These are phyloP conservation scores for Sabuloglossum arenarium DNA, from an alignment of 495 filamentous ascomycete species.

Conservation along the genomic window DNA sequence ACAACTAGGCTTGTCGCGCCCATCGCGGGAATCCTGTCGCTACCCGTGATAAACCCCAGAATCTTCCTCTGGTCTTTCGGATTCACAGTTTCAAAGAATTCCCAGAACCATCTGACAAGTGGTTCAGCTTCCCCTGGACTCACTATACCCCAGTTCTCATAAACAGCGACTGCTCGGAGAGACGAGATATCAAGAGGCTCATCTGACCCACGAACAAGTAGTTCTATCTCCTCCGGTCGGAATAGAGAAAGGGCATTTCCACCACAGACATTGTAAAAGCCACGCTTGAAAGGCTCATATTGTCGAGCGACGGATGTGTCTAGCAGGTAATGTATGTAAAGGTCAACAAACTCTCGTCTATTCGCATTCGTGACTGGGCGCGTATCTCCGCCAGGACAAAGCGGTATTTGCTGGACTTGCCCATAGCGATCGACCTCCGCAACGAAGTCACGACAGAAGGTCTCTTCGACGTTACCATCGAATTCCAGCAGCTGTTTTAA, in stretches of 20 bases:
- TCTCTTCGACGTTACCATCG: conserved; percentile 65
- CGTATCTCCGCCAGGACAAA: conserved; percentile 55
- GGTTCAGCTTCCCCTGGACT: conserved; percentile 33
- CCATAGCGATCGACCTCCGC: conserved; percentile 64
- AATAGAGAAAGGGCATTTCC: conserved; percentile 81
- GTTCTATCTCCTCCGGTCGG: conserved; percentile 85
- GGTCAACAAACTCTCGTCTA: conserved; percentile 69
- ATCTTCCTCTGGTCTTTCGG: conserved; percentile 55
- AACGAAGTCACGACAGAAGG: conserved; percentile 71
- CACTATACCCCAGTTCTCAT: conserved; percentile 51
- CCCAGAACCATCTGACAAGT: conserved; percentile 77
- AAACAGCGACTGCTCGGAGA: conserved; percentile 56
- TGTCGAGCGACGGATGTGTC: conserved; percentile 63
- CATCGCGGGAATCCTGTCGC: conserved; percentile 81
- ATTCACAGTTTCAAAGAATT: conserved; percentile 43
- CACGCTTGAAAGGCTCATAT: conserved; percentile 88
- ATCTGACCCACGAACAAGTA: conserved; percentile 75
- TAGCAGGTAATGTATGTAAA: conserved; percentile 64
- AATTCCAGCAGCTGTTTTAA: conserved; percentile 60
- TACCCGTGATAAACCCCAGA: conserved; percentile 79
- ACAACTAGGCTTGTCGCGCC: conserved; percentile 68
- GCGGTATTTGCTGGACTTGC: conserved; percentile 37
- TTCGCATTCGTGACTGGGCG: conserved; percentile 70
- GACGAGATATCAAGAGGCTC: conserved; percentile 60
- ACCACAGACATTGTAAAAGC: conserved; percentile 84